A percentile compares a stretch with the other conserved stretches of the same genome.
Evolutionary conservation across 2,329 filamentous ascomycete species (phyloP).

Genomic region (Beauveria sp.): DNA sequence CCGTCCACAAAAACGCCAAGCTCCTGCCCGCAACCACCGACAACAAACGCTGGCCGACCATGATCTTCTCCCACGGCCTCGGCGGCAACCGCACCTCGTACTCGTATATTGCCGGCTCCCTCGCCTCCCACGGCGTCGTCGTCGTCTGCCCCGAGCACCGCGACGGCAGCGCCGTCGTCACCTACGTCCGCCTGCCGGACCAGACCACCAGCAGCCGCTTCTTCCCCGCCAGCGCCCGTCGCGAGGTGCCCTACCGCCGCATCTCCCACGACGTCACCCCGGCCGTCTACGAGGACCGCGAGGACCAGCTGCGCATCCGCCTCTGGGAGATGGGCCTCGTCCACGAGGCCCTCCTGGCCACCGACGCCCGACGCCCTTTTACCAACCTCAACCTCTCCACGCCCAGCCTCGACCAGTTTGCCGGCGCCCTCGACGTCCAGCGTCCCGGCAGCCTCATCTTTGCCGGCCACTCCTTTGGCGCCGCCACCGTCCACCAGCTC

Average conservation of each 20-base stretch:
- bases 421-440: constrained; percentile 56
- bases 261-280: constrained; percentile 56
- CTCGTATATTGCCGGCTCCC: constrained; percentile 70
- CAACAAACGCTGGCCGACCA: constrained; percentile 63
- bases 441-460: constrained; percentile 67
- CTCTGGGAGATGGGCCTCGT: constrained; percentile 71
- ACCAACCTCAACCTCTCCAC: constrained; percentile 47
- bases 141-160: constrained; percentile 78
- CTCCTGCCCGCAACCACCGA: constrained; percentile 44
- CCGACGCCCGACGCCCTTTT: constrained; percentile 49
- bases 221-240: constrained; percentile 20
- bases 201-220: constrained; percentile 26
- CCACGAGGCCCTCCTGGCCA: constrained; percentile 57
- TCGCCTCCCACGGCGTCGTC: constrained; percentile 74
- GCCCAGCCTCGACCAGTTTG: constrained; percentile 49
- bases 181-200: constrained; percentile 57
- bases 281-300: constrained; percentile 59
- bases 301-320: constrained; percentile 66
- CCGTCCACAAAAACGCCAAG: constrained; percentile 62
- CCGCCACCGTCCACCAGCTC: constrained; percentile 65
- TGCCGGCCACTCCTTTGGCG: constrained; percentile 76
- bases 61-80: constrained; percentile 80
- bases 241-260: constrained; percentile 38
- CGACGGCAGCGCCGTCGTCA: constrained; percentile 71
- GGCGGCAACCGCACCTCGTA: constrained; percentile 78